phyloP scores from a whole-genome alignment of 2,329 filamentous ascomycete species.

The Chrysoporthe puriensis region DNA sequence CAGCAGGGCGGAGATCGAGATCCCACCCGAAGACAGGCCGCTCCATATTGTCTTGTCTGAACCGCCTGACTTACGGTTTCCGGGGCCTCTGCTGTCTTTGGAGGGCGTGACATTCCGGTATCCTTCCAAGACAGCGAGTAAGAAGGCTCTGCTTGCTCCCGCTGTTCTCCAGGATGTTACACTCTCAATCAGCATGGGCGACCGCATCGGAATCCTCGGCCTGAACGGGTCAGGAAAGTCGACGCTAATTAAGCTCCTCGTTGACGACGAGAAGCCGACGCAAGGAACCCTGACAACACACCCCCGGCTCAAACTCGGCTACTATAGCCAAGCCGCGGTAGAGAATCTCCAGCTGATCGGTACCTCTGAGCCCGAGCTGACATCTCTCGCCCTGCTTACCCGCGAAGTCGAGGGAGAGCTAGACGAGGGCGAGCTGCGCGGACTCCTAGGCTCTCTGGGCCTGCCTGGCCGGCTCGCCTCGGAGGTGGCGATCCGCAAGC shows the following conservation, averaged over 20 bases:
- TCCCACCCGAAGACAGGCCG: conserved; percentile 65
- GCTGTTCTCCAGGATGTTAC: conserved; percentile 64
- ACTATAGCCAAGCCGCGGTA: conserved; percentile 81
- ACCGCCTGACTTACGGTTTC: conserved; percentile 73
- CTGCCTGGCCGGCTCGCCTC: conserved; percentile 71
- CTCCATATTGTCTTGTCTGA: conserved; percentile 63
- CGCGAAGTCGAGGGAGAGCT: conserved; percentile 55
- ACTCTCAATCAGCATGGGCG: conserved; percentile 72
- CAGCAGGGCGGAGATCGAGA: conserved; percentile 69
- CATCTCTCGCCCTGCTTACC: conserved; percentile 67
- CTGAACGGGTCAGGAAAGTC: conserved; percentile 84
- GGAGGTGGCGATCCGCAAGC: conserved; percentile 71
- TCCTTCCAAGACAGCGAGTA: conserved; percentile 32
- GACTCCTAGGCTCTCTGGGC: conserved; percentile 69
- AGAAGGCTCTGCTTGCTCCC: conserved; percentile 39
- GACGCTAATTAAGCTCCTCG: conserved; percentile 73
- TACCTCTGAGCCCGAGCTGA: conserved; percentile 53
- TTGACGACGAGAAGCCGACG: conserved; percentile 61
- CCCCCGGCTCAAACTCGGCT: conserved; percentile 70
- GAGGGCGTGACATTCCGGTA: conserved; percentile 73
- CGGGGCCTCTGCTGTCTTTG: conserved; percentile 71
- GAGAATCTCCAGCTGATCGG: conserved; percentile 66
- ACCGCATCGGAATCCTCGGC: conserved; percentile 75
- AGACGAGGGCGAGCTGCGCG: conserved; percentile 69
- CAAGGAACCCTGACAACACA: conserved; percentile 67